These are phyloP conservation scores for Talinum fruticosum DNA, from an alignment of 148 eudicot genomes.

Conservation along the genomic window DNA sequence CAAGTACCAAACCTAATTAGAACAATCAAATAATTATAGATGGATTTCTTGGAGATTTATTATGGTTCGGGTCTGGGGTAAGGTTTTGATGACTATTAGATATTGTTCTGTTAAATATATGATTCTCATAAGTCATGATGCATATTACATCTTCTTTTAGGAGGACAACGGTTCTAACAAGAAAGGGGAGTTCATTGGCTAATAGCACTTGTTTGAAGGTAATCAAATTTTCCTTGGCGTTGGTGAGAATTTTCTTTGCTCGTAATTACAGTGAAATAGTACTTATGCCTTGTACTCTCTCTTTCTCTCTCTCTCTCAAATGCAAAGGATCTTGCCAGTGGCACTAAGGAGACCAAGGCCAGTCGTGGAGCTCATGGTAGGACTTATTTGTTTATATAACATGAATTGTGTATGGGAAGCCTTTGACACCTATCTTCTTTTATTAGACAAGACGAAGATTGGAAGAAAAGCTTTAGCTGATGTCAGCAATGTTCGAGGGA, in stretches of 20 bases:
- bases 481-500: slow-evolving; percentile 57
- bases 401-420: neutral
- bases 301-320: neutral
- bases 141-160: neutral
- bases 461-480: slow-evolving; percentile 70
- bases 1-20: neutral
- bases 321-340: slow-evolving; percentile 11
- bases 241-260: slow-evolving; percentile 6
- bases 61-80: too few relatives aligned
- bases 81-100: too few relatives aligned
- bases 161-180: slow-evolving; percentile 17
- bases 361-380: slow-evolving; percentile 21
- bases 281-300: neutral
- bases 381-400: neutral
- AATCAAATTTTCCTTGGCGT: neutral
- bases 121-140: neutral
- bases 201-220: slow-evolving; percentile 16
- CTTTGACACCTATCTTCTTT: slow-evolving; percentile 9
- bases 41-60: neutral
- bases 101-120: neutral
- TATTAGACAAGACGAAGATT: slow-evolving; percentile 33
- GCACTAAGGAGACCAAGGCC: slow-evolving; percentile 10
- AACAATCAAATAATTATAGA: neutral
- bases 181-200: slow-evolving; percentile 2
- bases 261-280: neutral